Evolutionary conservation across 441 rosid species (phyloP).

Genomic region (Arabidopsis hybrid): DNA sequence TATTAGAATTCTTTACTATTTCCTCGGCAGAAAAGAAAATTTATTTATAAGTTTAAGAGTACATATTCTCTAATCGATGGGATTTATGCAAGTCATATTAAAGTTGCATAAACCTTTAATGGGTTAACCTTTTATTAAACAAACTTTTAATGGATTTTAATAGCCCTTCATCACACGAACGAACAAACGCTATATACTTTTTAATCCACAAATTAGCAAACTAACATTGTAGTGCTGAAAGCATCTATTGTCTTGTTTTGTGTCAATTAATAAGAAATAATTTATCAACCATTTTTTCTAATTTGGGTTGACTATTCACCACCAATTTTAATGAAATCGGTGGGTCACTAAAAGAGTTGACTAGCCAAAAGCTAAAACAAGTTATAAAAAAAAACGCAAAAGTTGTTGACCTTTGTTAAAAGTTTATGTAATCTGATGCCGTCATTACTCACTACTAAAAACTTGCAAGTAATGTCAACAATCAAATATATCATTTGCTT

Average conservation of each 20-base stretch:
- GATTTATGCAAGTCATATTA: constrained; percentile 9
- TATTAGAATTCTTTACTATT: background rate
- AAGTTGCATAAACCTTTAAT: background rate
- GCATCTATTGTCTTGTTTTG: constrained; percentile 34
- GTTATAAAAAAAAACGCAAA: background rate
- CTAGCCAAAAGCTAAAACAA: constrained; percentile 35
- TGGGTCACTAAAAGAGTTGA: constrained; percentile 43
- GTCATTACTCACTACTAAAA: constrained; percentile 25
- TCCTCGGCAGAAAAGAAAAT: background rate
- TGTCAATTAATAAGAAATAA: constrained; percentile 1
- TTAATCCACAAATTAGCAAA: constrained; percentile 21
- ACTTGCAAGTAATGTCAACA: constrained; percentile 31
- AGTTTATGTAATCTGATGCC: constrained; percentile 27
- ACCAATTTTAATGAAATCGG: constrained; percentile 22
- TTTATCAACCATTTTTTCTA: background rate
- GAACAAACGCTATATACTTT: constrained; percentile 18
- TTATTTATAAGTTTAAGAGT: background rate
- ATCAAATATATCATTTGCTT: background rate
- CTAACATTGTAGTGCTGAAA: constrained; percentile 29
- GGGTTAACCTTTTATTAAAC: too few species aligned
- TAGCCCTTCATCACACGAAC: constrained; percentile 10
- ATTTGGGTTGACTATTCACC: constrained; percentile 35
- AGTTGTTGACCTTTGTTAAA: constrained; percentile 36
- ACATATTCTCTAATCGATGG: constrained; percentile 26
- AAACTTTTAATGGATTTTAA: background rate